phyloP scores from a whole-genome alignment of 257 asterid genomes.

The Lantana camara region DNA sequence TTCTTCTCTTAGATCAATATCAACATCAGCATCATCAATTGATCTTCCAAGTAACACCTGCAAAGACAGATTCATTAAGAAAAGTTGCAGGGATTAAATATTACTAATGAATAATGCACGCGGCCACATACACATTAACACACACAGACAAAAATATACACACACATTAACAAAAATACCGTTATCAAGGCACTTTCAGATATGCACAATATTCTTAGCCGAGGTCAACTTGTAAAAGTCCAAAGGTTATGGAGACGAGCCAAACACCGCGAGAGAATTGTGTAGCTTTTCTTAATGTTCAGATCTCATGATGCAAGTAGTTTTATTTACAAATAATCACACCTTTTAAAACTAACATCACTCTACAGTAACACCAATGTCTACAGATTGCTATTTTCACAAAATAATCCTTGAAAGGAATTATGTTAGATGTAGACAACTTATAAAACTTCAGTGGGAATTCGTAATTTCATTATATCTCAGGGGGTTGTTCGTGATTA shows the following conservation, averaged over 20 bases:
- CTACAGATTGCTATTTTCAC: too few species aligned
- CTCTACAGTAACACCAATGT: too few species aligned
- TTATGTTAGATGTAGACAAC: too few species aligned
- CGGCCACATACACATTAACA: too few species aligned
- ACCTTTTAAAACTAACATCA: too few species aligned
- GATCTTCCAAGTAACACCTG: conserved; percentile 97
- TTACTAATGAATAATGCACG: background rate
- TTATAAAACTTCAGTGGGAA: too few species aligned
- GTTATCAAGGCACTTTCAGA: background rate
- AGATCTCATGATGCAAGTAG: conserved; percentile 7
- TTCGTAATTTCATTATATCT: too few species aligned
- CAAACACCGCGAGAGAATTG: background rate
- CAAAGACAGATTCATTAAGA: conserved; percentile 20
- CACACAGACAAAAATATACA: background rate
- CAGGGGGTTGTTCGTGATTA: too few species aligned
- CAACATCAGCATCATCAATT: conserved; percentile 82
- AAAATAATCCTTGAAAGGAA: too few species aligned
- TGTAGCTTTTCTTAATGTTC: conserved; percentile 5
- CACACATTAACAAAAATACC: conserved; percentile 2
- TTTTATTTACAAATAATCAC: conserved; percentile 9
- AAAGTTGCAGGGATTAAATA: conserved; percentile 11
- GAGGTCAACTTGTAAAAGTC: conserved; percentile 3
- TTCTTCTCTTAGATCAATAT: conserved; percentile 89
- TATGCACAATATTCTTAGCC: background rate
- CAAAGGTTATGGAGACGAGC: conserved; percentile 4